phyloP scores from a whole-genome alignment of 148 eudicot genomes.

The Chenopodium berlandieri region DNA sequence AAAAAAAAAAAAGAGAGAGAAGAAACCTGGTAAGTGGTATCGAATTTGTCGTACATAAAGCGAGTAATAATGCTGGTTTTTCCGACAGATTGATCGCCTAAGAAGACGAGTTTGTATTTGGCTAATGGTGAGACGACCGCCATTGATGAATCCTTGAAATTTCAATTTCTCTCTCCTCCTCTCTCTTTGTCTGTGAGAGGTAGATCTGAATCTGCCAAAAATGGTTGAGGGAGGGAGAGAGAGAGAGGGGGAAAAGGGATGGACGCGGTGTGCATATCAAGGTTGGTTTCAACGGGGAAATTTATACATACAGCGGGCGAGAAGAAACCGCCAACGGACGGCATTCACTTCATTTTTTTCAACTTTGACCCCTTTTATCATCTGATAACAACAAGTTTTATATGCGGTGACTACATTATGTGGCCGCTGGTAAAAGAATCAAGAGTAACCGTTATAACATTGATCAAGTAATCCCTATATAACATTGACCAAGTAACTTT shows the following conservation, averaged over 20 bases:
- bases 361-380: neutral
- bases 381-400: neutral
- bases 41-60: conserved; percentile 80
- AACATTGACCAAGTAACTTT: no score
- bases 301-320: conserved; percentile 12
- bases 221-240: conserved; percentile 2
- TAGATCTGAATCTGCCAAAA: conserved; percentile 19
- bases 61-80: conserved; percentile 88
- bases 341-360: neutral
- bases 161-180: neutral
- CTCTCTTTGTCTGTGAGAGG: neutral
- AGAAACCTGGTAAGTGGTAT: conserved; percentile 63
- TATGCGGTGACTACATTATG: no score
- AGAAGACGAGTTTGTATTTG: conserved; percentile 69
- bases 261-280: no score
- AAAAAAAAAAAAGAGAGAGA: neutral
- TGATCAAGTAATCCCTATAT: no score
- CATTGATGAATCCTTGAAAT: conserved; percentile 23
- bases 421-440: no score
- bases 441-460: no score
- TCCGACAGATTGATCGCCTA: conserved; percentile 83
- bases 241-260: conserved; percentile 6
- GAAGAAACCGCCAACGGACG: conserved; percentile 37
- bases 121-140: conserved; percentile 72
- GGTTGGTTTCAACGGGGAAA: conserved; percentile 6